Base-by-base conservation (phyloP, 768 basidiomycete species). In the Leccinum imitatum region DNA sequence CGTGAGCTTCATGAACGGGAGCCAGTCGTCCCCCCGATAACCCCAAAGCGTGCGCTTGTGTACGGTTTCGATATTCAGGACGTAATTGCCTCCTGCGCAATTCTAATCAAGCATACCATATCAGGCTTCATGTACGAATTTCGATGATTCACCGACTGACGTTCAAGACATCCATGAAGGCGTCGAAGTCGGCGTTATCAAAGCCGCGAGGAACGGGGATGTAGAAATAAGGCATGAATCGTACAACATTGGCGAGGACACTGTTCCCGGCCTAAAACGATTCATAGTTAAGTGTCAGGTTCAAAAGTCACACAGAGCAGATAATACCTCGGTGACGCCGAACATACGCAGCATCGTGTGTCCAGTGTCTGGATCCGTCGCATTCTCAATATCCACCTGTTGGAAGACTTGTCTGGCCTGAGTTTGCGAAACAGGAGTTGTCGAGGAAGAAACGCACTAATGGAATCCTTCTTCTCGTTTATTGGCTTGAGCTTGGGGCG, bases 201-300 rank as follows among this genome's bases (percentile, higher is more conserved):
- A 98, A 94, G 0, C 95, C 95, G 17, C 89, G 84, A 33, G 97
- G 97, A 31, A 88, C 84, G 3, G 92, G 81, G 46, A 98, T 76
- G 67, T 94, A 99, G 74, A 99, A 97, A 74, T 99, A 98, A 0
- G 97, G 96, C 53, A 86, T 74, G 71, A 97, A 98, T 35, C 86
- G 86, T 2, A 81, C 87, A 53, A 99, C 82, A 62, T 89, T 84
- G 3, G 87, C 89, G 15, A 98, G 81, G 2, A 98, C 91, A 58
- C 95, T 98, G 71, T 98, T 84, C 0, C 96, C 96, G 2, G 78
- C 80, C 91, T 95, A 52, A 27, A 50, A 39, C 4, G 53, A 57
- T 53, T 37, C 27, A 44, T 19, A 10, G 47, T 56, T 64, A 23
- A 55, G 31, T 48, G 46, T 58, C 35, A 13, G 55, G 50, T 58